Evolutionary conservation across 345 rosid genomes (phyloP).

Genomic region (Salix exigua): DNA sequence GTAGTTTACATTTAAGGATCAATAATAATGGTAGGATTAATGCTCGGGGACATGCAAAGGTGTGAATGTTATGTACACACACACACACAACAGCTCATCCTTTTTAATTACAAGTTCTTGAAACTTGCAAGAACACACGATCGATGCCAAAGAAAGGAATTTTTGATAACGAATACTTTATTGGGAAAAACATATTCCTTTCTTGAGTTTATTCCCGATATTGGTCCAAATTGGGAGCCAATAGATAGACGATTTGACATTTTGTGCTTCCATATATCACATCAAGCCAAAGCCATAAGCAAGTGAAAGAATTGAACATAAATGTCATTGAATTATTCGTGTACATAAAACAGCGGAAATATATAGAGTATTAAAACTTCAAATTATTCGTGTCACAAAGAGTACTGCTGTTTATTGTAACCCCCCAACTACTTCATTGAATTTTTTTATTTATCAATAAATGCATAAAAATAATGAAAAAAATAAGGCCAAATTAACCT

Average conservation of each 20-base stretch:
- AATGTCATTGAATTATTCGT: neutral
- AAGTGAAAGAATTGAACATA: neutral
- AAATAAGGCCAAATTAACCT: no score
- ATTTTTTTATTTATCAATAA: no score
- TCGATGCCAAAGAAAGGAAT: neutral
- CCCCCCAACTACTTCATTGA: no score
- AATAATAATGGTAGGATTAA: conserved; percentile 24
- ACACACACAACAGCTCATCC: conserved; percentile 25
- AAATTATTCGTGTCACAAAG: neutral
- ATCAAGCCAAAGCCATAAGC: neutral
- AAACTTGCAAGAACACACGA: neutral
- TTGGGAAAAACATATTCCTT: neutral
- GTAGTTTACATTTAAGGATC: neutral
- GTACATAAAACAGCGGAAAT: no score
- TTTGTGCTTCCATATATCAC: neutral
- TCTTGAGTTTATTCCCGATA: neutral
- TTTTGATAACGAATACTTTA: neutral
- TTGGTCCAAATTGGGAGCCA: neutral
- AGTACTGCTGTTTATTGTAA: neutral
- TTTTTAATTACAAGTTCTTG: neutral
- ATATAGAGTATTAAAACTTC: no score
- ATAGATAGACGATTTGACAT: neutral
- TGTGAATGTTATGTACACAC: conserved; percentile 18
- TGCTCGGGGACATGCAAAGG: conserved; percentile 17
- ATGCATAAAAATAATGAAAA: no score